These are phyloP conservation scores for Diaporthe vaccinii DNA, from an alignment of 2,329 filamentous ascomycete genomes.

Conservation along the genomic window DNA sequence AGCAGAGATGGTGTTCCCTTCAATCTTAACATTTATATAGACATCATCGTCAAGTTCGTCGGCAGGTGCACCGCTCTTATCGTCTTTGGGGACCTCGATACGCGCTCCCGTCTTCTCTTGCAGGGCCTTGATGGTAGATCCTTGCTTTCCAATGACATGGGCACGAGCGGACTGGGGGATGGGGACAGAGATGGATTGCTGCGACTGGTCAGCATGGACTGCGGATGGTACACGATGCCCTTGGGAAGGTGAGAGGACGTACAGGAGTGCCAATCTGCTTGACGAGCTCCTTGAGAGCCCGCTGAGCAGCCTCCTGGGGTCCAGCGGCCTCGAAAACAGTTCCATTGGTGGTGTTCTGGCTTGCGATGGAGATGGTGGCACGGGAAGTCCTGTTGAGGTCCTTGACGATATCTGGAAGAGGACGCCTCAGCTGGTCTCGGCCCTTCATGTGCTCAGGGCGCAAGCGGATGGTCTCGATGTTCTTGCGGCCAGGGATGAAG, in stretches of 20 bases:
- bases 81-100: conserved; percentile 88
- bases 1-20: conserved; percentile 91
- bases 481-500: conserved; percentile 81
- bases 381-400: conserved; percentile 95
- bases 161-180: conserved; percentile 87
- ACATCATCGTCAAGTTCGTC: conserved; percentile 84
- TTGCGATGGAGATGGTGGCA: conserved; percentile 83
- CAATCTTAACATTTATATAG: conserved; percentile 87
- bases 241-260: conserved; percentile 47
- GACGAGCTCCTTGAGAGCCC: conserved; percentile 90
- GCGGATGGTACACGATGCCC: neutral
- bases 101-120: conserved; percentile 90
- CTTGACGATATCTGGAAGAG: conserved; percentile 85
- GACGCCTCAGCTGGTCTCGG: conserved; percentile 83
- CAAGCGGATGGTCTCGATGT: conserved; percentile 81
- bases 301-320: conserved; percentile 84
- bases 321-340: conserved; percentile 89
- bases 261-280: conserved; percentile 90
- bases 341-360: conserved; percentile 77
- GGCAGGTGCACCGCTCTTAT: conserved; percentile 68
- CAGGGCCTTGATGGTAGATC: conserved; percentile 89
- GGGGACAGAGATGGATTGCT: conserved; percentile 76
- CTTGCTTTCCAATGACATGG: conserved; percentile 93
- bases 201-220: conserved; percentile 8
- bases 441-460: conserved; percentile 83